Percentiles rank a stretch among this genome's conserved stretches.
Evolutionary conservation across 192 early-diverging fungal genomes (phyloP).

Genomic region (Gonapodya sp.): DNA sequence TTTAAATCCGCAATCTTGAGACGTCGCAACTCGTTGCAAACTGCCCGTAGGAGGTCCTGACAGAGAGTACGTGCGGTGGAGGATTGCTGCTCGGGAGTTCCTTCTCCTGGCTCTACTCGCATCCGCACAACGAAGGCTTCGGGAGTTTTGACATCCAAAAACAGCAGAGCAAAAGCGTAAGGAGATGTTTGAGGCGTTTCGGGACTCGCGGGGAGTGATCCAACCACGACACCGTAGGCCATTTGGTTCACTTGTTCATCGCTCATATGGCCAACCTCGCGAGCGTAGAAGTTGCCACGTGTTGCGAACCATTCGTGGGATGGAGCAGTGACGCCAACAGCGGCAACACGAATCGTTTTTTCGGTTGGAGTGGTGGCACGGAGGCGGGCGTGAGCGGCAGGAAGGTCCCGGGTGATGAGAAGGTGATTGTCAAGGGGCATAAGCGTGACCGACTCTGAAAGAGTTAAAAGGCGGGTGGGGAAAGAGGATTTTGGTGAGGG

Average conservation of each 20-base stretch:
- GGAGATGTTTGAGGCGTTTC: not conserved
- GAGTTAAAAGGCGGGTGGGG: not conserved
- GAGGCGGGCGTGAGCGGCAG: not conserved
- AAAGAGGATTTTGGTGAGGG: not conserved
- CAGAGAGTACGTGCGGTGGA: not conserved
- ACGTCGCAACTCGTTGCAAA: not conserved
- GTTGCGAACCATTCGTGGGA: not conserved
- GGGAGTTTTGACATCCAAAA: not conserved
- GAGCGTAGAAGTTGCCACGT: not conserved
- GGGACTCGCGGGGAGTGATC: not conserved
- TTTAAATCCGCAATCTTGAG: not conserved
- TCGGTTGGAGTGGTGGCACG: not conserved
- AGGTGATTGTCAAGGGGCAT: not conserved
- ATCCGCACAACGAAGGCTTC: not conserved
- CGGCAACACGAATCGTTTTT: not conserved
- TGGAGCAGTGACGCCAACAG: not conserved
- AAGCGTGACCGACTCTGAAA: not conserved
- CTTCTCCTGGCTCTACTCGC: not conserved
- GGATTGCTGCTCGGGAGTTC: not conserved
- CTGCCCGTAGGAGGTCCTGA: not conserved
- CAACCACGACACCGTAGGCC: not conserved
- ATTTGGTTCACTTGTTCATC: not conserved
- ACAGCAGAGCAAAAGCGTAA: not conserved
- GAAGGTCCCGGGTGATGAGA: not conserved
- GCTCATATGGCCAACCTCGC: not conserved